Conservation (phyloP, 352 stramenopile genomes). For the Thraustochytrium striatum region DNA sequence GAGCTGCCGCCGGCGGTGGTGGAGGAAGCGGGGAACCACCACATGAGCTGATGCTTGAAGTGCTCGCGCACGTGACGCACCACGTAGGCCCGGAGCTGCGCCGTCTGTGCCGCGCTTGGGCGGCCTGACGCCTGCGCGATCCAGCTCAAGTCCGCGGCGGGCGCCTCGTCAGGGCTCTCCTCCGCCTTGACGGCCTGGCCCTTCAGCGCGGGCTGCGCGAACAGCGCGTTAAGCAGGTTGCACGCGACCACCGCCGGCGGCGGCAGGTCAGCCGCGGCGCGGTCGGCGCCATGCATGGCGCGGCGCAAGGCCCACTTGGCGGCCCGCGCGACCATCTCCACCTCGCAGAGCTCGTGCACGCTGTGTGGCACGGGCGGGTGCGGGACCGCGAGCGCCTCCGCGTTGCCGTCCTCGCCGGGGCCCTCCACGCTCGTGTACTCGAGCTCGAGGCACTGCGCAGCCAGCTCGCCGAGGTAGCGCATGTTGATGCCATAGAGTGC, state of each 20-base stretch:
- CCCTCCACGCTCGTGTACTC: slow-evolving; percentile 58
- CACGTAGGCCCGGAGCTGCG: slow-evolving; percentile 63
- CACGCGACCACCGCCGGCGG: slow-evolving; percentile 67
- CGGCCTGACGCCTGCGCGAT: too few species aligned
- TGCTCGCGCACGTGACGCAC: slow-evolving; percentile 65
- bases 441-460: slow-evolving; percentile 75
- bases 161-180: slow-evolving; percentile 58
- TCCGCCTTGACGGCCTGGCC: not conserved
- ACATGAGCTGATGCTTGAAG: slow-evolving; percentile 69
- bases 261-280: slow-evolving; percentile 64
- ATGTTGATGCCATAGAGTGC: slow-evolving; percentile 92
- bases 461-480: slow-evolving; percentile 87
- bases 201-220: slow-evolving; percentile 55
- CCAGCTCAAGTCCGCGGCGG: too few species aligned
- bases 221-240: slow-evolving; percentile 71
- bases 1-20: not conserved
- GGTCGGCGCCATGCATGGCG: slow-evolving; percentile 65
- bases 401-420: slow-evolving; percentile 59
- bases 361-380: slow-evolving; percentile 79
- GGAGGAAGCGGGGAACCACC: slow-evolving; percentile 60
- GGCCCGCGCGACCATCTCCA: slow-evolving; percentile 89
- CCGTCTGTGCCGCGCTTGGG: too few species aligned
- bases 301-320: slow-evolving; percentile 74
- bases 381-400: not conserved
- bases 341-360: slow-evolving; percentile 87